Evolutionary conservation across 1,284 basidiomycete species (phyloP).

Genomic region (Cryptococcus sp.): DNA sequence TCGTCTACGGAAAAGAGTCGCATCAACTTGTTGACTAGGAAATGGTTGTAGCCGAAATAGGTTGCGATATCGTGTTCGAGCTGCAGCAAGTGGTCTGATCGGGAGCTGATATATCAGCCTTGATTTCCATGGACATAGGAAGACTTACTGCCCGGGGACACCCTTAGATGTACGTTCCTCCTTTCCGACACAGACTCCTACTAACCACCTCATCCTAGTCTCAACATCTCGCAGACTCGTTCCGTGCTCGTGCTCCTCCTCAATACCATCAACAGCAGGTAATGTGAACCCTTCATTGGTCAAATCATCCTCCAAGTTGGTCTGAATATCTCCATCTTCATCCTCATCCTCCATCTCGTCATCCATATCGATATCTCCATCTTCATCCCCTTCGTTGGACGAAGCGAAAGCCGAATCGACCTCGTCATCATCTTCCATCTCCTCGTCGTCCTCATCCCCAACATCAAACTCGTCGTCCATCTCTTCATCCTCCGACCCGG

Average conservation of each 20-base stretch:
- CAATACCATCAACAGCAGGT: constrained; percentile 74
- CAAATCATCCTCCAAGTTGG: constrained; percentile 54
- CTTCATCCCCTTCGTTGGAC: constrained; percentile 51
- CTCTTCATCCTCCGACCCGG: constrained; percentile 21
- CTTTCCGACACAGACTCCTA: constrained; percentile 70
- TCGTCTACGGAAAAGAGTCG: constrained; percentile 89
- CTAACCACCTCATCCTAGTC: constrained; percentile 81
- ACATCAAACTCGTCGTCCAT: constrained; percentile 33
- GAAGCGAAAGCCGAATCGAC: constrained; percentile 48
- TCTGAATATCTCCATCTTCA: constrained; percentile 48
- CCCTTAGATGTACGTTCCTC: constrained; percentile 58
- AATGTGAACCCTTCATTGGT: constrained; percentile 69
- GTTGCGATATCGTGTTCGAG: constrained; percentile 80
- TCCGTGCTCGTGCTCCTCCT: constrained; percentile 66
- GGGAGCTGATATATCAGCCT: constrained; percentile 66
- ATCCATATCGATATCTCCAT: constrained; percentile 54
- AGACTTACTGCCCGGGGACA: constrained; percentile 61
- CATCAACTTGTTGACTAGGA: constrained; percentile 90
- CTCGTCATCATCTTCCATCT: constrained; percentile 53
- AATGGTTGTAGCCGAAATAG: constrained; percentile 98
- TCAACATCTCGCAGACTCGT: constrained; percentile 79
- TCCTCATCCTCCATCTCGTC: constrained; percentile 37
- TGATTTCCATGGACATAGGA: neutral
- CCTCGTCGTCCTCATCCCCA: constrained; percentile 51
- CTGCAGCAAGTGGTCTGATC: constrained; percentile 87